Percentiles rank a stretch among this genome's conserved stretches.
phyloP scores from a whole-genome alignment of 2,329 filamentous ascomycete species.

The Pleoardoris graminearum region DNA sequence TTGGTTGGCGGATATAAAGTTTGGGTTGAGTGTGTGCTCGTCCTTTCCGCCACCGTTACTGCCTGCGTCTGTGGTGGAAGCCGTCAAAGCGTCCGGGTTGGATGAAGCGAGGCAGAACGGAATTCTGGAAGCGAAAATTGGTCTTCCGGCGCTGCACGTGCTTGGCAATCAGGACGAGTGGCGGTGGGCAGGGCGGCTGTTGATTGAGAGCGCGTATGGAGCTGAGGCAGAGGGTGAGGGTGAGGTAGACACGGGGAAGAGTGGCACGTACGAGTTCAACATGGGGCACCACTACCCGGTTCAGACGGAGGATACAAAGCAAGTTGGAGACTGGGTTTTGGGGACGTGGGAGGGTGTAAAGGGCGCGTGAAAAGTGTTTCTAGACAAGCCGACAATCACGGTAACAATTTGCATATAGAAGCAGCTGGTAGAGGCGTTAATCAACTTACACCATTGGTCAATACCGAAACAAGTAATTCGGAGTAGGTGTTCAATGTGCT shows the following conservation, averaged over 20 bases:
- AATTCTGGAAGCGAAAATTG: slow-evolving; percentile 24
- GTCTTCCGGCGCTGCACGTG: slow-evolving; percentile 38
- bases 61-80: slow-evolving; percentile 15
- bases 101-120: slow-evolving; percentile 13
- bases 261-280: slow-evolving; percentile 29
- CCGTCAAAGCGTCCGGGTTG: slow-evolving; percentile 6
- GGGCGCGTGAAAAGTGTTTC: neutral
- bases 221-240: slow-evolving; percentile 24
- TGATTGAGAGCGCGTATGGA: slow-evolving; percentile 37
- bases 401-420: neutral
- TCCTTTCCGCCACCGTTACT: slow-evolving; percentile 37
- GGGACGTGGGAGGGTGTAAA: slow-evolving; percentile 3
- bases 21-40: slow-evolving; percentile 30
- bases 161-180: slow-evolving; percentile 41
- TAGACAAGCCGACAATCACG: no score
- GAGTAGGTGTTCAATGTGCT: no score
- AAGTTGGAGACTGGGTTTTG: slow-evolving; percentile 33
- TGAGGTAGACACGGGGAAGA: slow-evolving; percentile 29
- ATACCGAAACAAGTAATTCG: no score
- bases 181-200: slow-evolving; percentile 34
- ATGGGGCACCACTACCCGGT: slow-evolving; percentile 46
- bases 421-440: no score
- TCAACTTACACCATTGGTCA: neutral
- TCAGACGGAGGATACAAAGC: slow-evolving; percentile 34
- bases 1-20: slow-evolving; percentile 24